Base-by-base conservation (phyloP, 2,329 filamentous ascomycete species). In the Sclerotiophoma versabilis region DNA sequence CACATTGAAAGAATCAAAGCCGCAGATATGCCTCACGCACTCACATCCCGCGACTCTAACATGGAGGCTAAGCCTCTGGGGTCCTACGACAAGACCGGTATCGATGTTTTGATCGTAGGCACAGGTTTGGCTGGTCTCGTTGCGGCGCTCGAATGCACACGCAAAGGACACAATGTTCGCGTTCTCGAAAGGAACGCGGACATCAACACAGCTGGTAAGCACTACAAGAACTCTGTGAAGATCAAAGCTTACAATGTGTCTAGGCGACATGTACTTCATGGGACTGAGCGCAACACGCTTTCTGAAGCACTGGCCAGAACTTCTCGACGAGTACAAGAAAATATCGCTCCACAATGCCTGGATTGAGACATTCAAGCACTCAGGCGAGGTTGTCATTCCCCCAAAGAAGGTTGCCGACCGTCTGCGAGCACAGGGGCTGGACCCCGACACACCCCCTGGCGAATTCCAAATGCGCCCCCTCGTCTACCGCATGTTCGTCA, bases 231-330 rank as follows among this genome's bases (percentile, higher is more conserved):
- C 1, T 3, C 26, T 8, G 8, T 17, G n/a, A 7, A 22, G 17
- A 0, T 6, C 23, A 32, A 52, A 25, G 5, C 29, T 39, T 23
- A 25, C 30, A 26, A n/a, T 7, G 20, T n/a, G 12, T 23, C 17
- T 47, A 81, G 83, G 83, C 47, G 83, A 85, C 69, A 84, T 84
- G 80, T 84, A 83, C 71, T 84, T 84, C 66, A 84, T 85, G 79
- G 81, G 82, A 9, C 75, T 84, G 19, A 82, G 80, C 39, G 82
- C 82, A 19, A 84, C 80, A 37, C 77, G 75, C 30, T 83, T 83
- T 71, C 78, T 84, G 66, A 81, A 80, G 66, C 80, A 83, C 55
- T 84, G 81, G 81, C 81, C 81, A 9, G 80, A 83, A 47, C 75
- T 85, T 65, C 72, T 75, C 33, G 70, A 76, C 43, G 81, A 84